Conservation (phyloP, 2,329 filamentous ascomycete species). For the Diaporthe citriasiana region DNA sequence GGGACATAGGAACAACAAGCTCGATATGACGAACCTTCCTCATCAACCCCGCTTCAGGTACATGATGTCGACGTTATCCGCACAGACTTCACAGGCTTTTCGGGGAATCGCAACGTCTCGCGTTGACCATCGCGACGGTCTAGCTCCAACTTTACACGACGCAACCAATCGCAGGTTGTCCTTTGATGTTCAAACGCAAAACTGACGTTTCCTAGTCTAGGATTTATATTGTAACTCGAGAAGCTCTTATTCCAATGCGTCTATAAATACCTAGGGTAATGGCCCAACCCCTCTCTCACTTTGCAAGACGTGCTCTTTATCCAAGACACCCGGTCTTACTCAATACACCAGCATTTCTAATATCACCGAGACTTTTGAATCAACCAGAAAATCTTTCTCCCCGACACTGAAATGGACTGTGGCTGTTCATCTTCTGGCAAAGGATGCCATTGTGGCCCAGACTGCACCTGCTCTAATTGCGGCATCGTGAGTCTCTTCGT, state of each 20-base stretch:
- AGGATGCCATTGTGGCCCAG: background rate
- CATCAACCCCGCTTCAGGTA: background rate
- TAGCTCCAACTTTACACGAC: slow-evolving; percentile 6
- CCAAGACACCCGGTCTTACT: too few species aligned
- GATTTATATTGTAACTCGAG: background rate
- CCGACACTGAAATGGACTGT: background rate
- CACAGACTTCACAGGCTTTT: background rate
- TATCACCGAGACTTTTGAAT: background rate
- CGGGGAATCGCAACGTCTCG: background rate
- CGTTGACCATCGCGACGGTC: slow-evolving; percentile 7
- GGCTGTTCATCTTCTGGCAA: slow-evolving; percentile 14
- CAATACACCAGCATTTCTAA: too few species aligned
- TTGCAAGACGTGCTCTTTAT: fast-evolving
- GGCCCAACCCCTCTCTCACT: too few species aligned
- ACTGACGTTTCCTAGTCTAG: background rate
- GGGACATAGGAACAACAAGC: background rate
- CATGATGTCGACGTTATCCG: background rate
- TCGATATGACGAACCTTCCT: slow-evolving; percentile 8
- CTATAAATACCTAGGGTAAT: background rate
- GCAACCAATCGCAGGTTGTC: background rate
- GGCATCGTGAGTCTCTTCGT: background rate
- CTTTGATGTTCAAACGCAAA: background rate
- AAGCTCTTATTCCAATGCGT: fast-evolving
- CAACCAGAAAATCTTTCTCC: background rate
- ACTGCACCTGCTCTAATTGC: slow-evolving; percentile 13